Conservation (phyloP, 2,329 filamentous ascomycete species). For the Paraconiothyrium sp. region DNA sequence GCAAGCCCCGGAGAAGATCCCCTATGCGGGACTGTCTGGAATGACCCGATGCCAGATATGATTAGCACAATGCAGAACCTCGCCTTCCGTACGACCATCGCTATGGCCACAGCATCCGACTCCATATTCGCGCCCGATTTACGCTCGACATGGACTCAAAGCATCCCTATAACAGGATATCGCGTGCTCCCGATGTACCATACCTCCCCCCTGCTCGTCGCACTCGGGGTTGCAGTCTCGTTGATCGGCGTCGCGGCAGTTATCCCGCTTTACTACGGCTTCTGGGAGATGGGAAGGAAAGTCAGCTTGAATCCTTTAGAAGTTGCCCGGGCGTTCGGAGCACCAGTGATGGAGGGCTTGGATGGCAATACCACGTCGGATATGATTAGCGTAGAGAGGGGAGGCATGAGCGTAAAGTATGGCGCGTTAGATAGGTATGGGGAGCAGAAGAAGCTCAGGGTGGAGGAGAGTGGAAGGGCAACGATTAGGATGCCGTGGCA, state of each 20-base stretch:
- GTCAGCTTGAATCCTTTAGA: slow-evolving; percentile 45
- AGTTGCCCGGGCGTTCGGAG: slow-evolving; percentile 43
- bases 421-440: slow-evolving; percentile 34
- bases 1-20: slow-evolving; percentile 1
- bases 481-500: slow-evolving; percentile 32
- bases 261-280: slow-evolving; percentile 35
- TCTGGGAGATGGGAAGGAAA: slow-evolving; percentile 40
- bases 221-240: slow-evolving; percentile 26
- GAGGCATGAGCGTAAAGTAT: slow-evolving; percentile 30
- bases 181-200: slow-evolving; percentile 16
- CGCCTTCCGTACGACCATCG: slow-evolving; percentile 27
- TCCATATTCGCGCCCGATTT: slow-evolving; percentile 20
- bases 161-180: slow-evolving; percentile 10
- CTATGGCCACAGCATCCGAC: slow-evolving; percentile 20
- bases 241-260: slow-evolving; percentile 27
- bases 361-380: slow-evolving; percentile 35
- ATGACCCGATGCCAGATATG: slow-evolving; percentile 27
- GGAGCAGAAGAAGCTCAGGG: slow-evolving; percentile 33
- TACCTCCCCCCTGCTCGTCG: slow-evolving; percentile 16
- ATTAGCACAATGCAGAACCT: slow-evolving; percentile 27
- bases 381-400: slow-evolving; percentile 30
- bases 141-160: slow-evolving; percentile 21
- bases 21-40: slow-evolving; percentile 26
- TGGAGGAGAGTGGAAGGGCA: slow-evolving; percentile 27
- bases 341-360: slow-evolving; percentile 38